Evolutionary conservation across 2,329 filamentous ascomycete genomes (phyloP).

Genomic region (Neurospora sp.): DNA sequence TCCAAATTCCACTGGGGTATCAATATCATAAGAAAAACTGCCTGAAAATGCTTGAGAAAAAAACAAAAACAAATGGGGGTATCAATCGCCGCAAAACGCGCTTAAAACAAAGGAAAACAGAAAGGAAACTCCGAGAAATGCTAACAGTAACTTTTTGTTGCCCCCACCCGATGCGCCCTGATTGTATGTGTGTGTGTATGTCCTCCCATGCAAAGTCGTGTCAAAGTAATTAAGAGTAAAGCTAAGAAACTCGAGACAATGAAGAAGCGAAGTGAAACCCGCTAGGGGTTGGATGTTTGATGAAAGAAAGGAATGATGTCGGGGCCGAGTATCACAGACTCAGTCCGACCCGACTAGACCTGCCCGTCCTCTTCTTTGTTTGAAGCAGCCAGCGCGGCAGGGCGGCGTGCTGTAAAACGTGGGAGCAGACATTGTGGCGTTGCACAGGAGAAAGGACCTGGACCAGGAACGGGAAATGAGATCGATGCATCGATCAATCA

Average conservation of each 20-base stretch:
- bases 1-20: neutral
- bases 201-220: neutral
- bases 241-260: neutral
- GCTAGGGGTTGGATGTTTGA: neutral
- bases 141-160: neutral
- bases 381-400: neutral
- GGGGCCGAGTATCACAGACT: neutral
- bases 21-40: neutral
- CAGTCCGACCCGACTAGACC: slow-evolving; percentile 7
- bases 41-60: neutral
- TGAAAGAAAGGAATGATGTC: neutral
- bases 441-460: neutral
- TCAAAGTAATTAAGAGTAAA: neutral
- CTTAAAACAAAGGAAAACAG: neutral
- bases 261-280: neutral
- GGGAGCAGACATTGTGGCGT: neutral
- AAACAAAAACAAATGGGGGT: neutral
- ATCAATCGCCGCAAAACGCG: neutral
- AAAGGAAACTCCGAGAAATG: neutral
- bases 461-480: neutral
- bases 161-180: neutral
- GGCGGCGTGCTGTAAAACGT: neutral
- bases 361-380: neutral
- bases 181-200: neutral
- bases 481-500: neutral